Evolutionary conservation across 2,329 filamentous ascomycete genomes (phyloP).

Genomic region (Trichoderma brevicompactum): DNA sequence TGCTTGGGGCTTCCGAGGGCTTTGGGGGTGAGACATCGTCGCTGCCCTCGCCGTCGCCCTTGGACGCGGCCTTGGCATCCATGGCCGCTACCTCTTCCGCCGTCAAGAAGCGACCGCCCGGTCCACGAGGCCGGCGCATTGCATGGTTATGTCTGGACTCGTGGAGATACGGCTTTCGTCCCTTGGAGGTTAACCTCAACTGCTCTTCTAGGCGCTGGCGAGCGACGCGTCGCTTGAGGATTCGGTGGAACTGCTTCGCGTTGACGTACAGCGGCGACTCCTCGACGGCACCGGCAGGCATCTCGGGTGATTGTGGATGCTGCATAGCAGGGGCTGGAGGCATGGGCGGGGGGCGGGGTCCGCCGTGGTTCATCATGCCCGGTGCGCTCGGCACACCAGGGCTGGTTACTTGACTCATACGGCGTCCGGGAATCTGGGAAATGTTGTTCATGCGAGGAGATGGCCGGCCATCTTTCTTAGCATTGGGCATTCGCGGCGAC

Average conservation of each 20-base stretch:
- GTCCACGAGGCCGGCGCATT: conserved; percentile 92
- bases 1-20: conserved; percentile 45
- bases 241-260: conserved; percentile 97
- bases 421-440: conserved; percentile 63
- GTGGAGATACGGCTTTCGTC: conserved; percentile 94
- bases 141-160: conserved; percentile 98
- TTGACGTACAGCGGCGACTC: conserved; percentile 98
- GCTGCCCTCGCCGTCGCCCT: conserved; percentile 42
- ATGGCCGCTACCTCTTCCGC: conserved; percentile 93
- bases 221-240: conserved; percentile 90
- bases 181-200: conserved; percentile 88
- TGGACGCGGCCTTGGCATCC: conserved; percentile 66
- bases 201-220: conserved; percentile 93
- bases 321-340: conserved; percentile 67
- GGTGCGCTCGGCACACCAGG: conserved; percentile 75
- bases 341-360: conserved; percentile 60
- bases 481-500: conserved; percentile 81
- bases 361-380: conserved; percentile 73
- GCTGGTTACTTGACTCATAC: conserved; percentile 78
- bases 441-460: conserved; percentile 75
- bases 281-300: conserved; percentile 72
- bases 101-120: conserved; percentile 92
- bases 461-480: conserved; percentile 71
- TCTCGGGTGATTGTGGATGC: conserved; percentile 77
- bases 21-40: conserved; percentile 38